Percentiles rank a stretch among this genome's conserved stretches.
Evolutionary conservation across 164 flowering plant genomes (phyloP).

Genomic region (Stephania yunnanensis): DNA sequence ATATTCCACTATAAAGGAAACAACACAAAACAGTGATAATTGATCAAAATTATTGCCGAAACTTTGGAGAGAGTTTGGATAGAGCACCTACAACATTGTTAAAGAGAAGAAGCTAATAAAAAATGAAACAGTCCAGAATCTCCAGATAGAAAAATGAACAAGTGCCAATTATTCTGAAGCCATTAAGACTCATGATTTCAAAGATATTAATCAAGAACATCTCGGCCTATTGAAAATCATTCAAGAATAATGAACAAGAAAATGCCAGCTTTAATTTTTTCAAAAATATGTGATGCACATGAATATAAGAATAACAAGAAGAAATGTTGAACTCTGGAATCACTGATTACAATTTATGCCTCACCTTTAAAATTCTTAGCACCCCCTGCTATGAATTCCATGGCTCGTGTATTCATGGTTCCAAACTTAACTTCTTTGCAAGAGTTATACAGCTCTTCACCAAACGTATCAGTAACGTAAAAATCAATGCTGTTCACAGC

Average conservation of each 20-base stretch:
- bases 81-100: not conserved
- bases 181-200: not conserved
- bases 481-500: constrained; percentile 86
- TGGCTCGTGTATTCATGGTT: constrained; percentile 80
- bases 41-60: not conserved
- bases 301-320: not conserved
- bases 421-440: constrained; percentile 99
- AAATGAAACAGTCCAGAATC: not conserved
- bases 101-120: not conserved
- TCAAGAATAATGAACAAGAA: not conserved
- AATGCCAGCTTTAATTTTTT: not conserved
- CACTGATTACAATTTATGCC: not conserved
- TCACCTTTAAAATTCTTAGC: constrained; percentile 85
- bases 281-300: not conserved
- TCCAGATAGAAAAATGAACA: not conserved
- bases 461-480: constrained; percentile 72
- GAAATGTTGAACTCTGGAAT: not conserved
- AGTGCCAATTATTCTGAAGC: not conserved
- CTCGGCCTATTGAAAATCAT: not conserved
- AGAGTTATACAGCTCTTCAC: constrained; percentile 78
- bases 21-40: not conserved
- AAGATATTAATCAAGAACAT: not conserved
- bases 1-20: not conserved
- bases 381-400: constrained; percentile 86
- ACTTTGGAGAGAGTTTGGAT: not conserved